Base-by-base conservation (phyloP, 441 rosid genomes). In the Aleurites moluccanus region DNA sequence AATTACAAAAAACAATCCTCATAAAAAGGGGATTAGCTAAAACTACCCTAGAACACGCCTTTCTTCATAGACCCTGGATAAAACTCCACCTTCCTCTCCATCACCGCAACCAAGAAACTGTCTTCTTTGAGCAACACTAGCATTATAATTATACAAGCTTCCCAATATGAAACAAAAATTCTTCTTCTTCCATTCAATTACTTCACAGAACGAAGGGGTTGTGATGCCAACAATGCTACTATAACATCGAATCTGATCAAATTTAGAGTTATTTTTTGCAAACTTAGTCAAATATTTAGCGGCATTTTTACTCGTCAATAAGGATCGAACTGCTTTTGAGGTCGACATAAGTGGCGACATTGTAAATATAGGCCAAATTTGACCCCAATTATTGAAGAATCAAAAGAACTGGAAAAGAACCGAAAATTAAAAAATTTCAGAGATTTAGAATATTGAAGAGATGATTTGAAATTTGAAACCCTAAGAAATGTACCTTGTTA, bases 81-180 rank as follows among this genome's bases (percentile, higher is more conserved):
- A 70, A 78, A 83, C 89, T 67, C 87, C 84, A 13, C 91, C 97
- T 83, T 91, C 98, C 75, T 95, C 99, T 0, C 97, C 97, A 60
- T 95, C 98, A 47, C 99, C 98, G 45, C 95, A 90, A n/a, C 99
- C 99, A 67, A 93, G 89, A 86, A 96, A 93, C 64, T 67, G 87
- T 79, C 98, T 87, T 74, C 83, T 86, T 45, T 87, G 99, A 64
- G 53, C 40, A 67, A 20, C 80, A 2, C 42, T 52, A n/a, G 66
- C 66, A 61, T 7, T 27, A 15, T 74, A 71, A 44, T 64, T 66
- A 1, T 30, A 70, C 7, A 73, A 64, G 57, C 75, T 71, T 44
- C 80, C 81, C n/a, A 64, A 56, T 7, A 77, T 11, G 15, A 71
- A 8, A 77, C 67, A 44, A 59, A 28, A 73, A 21, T 38, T 38